Evolutionary conservation across 2,329 filamentous ascomycete genomes (phyloP).

Genomic region (Triangularia verruculosa): DNA sequence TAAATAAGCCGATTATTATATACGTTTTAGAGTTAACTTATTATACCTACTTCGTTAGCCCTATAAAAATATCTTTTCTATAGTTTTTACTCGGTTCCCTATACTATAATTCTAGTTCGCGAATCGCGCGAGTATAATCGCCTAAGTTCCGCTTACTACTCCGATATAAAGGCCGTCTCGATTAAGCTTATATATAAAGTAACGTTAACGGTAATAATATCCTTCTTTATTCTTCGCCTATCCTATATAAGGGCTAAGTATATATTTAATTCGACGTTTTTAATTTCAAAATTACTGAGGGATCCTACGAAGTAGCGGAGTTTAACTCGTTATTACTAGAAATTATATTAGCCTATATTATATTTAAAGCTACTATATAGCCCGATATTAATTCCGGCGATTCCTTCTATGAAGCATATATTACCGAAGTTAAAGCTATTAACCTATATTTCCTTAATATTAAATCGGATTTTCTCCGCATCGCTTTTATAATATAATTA

Average conservation of each 20-base stretch:
- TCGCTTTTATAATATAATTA: constrained; percentile 19
- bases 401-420: constrained; percentile 12
- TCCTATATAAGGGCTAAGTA: not conserved
- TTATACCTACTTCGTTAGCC: no score
- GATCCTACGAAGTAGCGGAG: not conserved
- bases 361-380: constrained; percentile 11
- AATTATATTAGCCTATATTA: constrained; percentile 11
- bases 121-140: no score
- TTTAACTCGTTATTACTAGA: not conserved
- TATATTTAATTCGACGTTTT: constrained; percentile 14
- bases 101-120: no score
- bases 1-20: no score
- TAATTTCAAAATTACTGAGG: constrained; percentile 7
- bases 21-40: no score
- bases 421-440: constrained; percentile 18
- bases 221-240: no score
- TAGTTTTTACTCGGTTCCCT: no score
- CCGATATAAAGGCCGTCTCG: no score
- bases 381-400: not conserved
- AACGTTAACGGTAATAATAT: no score
- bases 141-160: no score
- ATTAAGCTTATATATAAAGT: no score
- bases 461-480: constrained; percentile 1
- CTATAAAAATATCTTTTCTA: no score
- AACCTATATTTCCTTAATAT: constrained; percentile 21